These are phyloP conservation scores for Acanthamoeba triangularis DNA, from an alignment of 208 protist species.

Conservation along the genomic window DNA sequence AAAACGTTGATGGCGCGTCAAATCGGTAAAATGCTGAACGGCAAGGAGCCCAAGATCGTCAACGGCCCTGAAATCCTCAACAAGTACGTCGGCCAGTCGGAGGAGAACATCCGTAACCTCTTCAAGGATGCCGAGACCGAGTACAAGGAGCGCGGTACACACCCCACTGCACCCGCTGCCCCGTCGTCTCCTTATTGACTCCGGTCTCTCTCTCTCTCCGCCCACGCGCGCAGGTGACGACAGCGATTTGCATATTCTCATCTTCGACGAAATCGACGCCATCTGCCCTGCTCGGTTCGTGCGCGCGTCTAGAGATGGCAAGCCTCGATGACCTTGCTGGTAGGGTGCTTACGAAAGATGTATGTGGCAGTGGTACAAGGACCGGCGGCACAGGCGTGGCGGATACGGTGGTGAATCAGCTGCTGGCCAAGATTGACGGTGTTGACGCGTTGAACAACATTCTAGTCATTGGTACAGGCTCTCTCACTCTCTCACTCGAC, in stretches of 20 bases:
- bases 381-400: constrained; percentile 97
- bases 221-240: constrained; percentile 97
- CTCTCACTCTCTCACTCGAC: no score
- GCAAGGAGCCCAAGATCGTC: constrained; percentile 96
- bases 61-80: constrained; percentile 99
- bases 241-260: constrained; percentile 99
- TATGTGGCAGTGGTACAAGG: constrained; percentile 65
- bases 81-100: constrained; percentile 99
- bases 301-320: no score
- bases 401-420: constrained; percentile 99
- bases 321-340: no score
- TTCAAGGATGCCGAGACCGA: constrained; percentile 98
- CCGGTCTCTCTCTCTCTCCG: no score
- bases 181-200: no score
- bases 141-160: constrained; percentile 41
- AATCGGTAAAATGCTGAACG: constrained; percentile 99
- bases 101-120: constrained; percentile 99
- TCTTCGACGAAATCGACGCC: constrained; percentile 99
- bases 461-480: constrained; percentile 99
- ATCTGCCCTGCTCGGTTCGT: constrained; percentile 96
- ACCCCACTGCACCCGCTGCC: no score
- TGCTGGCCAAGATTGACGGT: constrained; percentile 99
- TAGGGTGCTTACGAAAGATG: no score
- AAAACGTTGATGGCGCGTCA: constrained; percentile 99
- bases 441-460: constrained; percentile 99